phyloP scores from a whole-genome alignment of 78 protist genomes.

The Dictyostelium brefeldianum region DNA sequence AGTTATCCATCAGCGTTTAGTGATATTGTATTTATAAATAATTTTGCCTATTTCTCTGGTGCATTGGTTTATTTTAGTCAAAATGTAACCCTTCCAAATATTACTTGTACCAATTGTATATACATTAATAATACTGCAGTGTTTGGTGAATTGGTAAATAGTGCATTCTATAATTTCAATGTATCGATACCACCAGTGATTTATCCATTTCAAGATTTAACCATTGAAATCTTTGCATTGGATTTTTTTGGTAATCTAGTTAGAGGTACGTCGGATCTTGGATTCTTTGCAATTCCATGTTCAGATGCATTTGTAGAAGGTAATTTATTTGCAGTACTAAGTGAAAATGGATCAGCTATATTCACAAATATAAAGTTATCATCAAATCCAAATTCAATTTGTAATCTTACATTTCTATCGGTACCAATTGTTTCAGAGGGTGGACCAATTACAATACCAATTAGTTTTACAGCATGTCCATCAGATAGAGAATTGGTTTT shows the following conservation, averaged over 20 bases:
- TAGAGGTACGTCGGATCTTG: slow-evolving; percentile 42
- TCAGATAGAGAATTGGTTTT: slow-evolving; percentile 25
- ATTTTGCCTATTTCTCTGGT: slow-evolving; percentile 20
- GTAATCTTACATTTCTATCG: slow-evolving; percentile 53
- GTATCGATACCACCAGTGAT: slow-evolving; percentile 14
- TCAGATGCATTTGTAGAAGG: slow-evolving; percentile 39
- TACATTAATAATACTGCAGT: slow-evolving; percentile 35
- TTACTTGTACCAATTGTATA: slow-evolving; percentile 1
- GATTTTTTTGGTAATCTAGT: slow-evolving; percentile 47
- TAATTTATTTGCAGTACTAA: slow-evolving; percentile 12
- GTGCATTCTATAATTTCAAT: slow-evolving; percentile 20
- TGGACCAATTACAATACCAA: slow-evolving; percentile 17
- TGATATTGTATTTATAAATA: not conserved
- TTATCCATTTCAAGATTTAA: slow-evolving; percentile 41
- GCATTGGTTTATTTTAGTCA: slow-evolving; percentile 38
- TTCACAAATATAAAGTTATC: slow-evolving; percentile 21
- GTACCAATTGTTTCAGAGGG: slow-evolving; percentile 40
- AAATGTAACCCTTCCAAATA: slow-evolving; percentile 25
- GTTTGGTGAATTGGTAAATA: slow-evolving; percentile 25
- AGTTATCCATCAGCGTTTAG: not conserved
- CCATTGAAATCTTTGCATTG: slow-evolving; percentile 10
- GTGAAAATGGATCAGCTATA: slow-evolving; percentile 6
- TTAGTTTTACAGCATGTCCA: slow-evolving; percentile 10
- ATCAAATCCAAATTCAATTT: slow-evolving; percentile 1
- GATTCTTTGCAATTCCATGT: slow-evolving; percentile 56